These are phyloP conservation scores for Puccinia horiana DNA, from an alignment of 1,284 basidiomycete species.

Conservation along the genomic window DNA sequence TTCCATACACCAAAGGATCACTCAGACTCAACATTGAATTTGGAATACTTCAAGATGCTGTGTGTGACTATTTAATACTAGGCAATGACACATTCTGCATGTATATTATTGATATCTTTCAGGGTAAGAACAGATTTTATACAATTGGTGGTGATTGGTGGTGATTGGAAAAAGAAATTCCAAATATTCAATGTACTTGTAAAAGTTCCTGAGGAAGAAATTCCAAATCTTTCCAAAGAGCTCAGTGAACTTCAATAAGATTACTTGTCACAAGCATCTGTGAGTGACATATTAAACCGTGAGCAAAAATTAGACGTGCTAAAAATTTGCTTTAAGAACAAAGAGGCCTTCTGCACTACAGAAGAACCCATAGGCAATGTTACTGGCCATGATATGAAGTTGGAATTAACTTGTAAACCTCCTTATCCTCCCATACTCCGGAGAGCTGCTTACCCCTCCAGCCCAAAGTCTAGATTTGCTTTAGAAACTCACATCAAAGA, in stretches of 20 bases:
- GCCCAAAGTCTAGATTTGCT: neutral
- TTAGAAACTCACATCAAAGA: neutral
- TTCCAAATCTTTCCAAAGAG: neutral
- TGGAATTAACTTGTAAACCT: neutral
- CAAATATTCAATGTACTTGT: neutral
- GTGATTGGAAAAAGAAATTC: constrained; percentile 14
- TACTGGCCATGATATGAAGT: neutral
- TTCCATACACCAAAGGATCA: constrained; percentile 4
- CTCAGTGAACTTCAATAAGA: neutral
- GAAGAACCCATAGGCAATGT: neutral
- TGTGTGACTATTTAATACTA: constrained; percentile 6
- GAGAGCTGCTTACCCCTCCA: neutral
- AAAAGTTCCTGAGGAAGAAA: neutral
- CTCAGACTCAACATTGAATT: neutral
- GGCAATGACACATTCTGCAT: constrained; percentile 11
- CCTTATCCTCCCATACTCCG: neutral
- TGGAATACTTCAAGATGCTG: neutral
- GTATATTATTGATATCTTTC: constrained; percentile 7
- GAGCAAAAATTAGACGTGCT: neutral
- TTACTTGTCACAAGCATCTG: neutral
- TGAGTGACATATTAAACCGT: neutral
- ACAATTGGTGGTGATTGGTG: too few species aligned
- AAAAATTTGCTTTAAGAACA: neutral
- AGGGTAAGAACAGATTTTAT: neutral
- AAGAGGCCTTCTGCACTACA: neutral